phyloP scores from a whole-genome alignment of 768 basidiomycete species.

The Candolleomyces aberdarensis region DNA sequence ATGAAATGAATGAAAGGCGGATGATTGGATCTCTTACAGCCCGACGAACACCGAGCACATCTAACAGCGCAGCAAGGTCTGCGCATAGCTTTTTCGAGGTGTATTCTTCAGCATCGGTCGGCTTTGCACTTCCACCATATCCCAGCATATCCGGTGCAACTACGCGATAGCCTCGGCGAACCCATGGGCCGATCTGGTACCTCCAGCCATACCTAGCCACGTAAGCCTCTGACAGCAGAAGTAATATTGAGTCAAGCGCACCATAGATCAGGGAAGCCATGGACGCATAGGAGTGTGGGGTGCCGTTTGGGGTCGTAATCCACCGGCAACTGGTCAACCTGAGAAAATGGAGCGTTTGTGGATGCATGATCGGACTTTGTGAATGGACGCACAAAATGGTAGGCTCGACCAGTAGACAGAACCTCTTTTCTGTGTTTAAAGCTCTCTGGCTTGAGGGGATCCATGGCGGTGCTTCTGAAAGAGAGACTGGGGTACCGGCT shows the following conservation, averaged over 20 bases:
- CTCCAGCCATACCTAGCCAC: constrained; percentile 67
- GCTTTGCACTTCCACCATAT: constrained; percentile 67
- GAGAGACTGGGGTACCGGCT: constrained; percentile 6
- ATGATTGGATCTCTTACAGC: constrained; percentile 41
- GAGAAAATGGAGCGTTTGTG: background rate
- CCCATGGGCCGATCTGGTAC: constrained; percentile 71
- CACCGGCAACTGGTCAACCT: constrained; percentile 59
- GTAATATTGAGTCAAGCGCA: constrained; percentile 11
- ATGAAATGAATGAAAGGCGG: background rate
- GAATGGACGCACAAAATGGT: constrained; percentile 53
- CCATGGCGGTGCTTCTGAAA: constrained; percentile 27
- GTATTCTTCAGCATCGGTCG: constrained; percentile 50
- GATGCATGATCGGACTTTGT: background rate
- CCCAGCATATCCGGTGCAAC: constrained; percentile 62
- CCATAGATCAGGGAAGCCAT: constrained; percentile 77
- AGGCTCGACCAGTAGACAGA: constrained; percentile 58
- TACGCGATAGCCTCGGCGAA: constrained; percentile 56
- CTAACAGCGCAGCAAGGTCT: constrained; percentile 66
- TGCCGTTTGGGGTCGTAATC: constrained; percentile 36
- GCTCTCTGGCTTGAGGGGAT: constrained; percentile 35
- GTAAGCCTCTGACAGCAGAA: background rate
- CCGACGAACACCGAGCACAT: constrained; percentile 46
- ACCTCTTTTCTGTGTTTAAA: constrained; percentile 53
- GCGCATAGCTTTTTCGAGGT: constrained; percentile 55
- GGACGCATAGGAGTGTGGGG: constrained; percentile 65